Percentiles rank a stretch among this genome's conserved stretches.
These are phyloP conservation scores for Neurospora sp. DNA, from an alignment of 495 filamentous ascomycete species.

Conservation along the genomic window DNA sequence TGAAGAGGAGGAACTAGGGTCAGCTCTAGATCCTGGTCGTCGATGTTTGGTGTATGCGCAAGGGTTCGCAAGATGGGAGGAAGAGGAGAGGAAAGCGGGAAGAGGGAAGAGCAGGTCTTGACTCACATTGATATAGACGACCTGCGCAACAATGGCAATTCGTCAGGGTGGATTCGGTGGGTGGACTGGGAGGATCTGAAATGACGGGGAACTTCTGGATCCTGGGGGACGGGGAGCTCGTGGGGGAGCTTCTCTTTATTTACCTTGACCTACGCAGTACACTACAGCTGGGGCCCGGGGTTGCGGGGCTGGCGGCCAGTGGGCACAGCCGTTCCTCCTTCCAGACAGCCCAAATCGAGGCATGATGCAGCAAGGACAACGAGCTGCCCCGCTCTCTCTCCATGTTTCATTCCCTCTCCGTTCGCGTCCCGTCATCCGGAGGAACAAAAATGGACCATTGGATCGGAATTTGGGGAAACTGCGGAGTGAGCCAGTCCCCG, in stretches of 20 bases:
- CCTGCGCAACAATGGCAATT: not conserved
- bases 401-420: not conserved
- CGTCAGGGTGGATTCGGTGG: not conserved
- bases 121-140: not conserved
- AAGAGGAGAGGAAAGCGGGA: not conserved
- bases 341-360: not conserved
- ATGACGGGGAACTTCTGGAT: not conserved
- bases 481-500: not conserved
- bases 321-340: not conserved
- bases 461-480: not conserved
- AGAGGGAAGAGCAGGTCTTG: not conserved
- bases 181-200: not conserved
- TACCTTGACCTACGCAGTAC: not conserved
- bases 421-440: not conserved
- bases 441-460: not conserved
- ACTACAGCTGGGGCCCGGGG: not conserved
- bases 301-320: not conserved
- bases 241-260: not conserved
- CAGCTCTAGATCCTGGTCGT: constrained; percentile 1
- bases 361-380: not conserved
- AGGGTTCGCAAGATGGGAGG: not conserved
- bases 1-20: constrained; percentile 3
- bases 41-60: not conserved
- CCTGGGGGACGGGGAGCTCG: not conserved
- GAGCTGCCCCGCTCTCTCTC: not conserved